Base-by-base conservation (phyloP, 805 yeast species). In the Lachancea kluyveri region DNA sequence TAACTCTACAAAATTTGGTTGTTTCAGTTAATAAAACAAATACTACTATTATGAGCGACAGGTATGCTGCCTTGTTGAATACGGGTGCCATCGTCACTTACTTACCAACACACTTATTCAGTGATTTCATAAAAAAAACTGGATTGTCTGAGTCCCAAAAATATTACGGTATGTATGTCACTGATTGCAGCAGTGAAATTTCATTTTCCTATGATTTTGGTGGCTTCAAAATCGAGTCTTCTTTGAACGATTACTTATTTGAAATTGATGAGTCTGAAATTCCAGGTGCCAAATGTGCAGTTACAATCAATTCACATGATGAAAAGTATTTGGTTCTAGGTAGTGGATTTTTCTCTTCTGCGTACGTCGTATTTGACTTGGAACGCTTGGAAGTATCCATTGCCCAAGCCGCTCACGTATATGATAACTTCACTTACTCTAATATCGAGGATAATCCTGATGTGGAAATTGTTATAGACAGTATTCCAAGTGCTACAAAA, bases 311-410 rank as follows among this genome's bases (percentile, higher is more conserved):
- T n/a, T n/a, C n/a, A n/a, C n/a, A n/a, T n/a, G n/a, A n/a, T n/a
- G n/a, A n/a, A n/a, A n/a, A n/a, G n/a, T n/a, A n/a, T n/a, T n/a
- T n/a, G n/a, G n/a, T 77, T 33, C 60, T 82, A 21, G 92, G 92
- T 8, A 87, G 79, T 49, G 68, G 71, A 27, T 71, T 81, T 48
- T 57, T 82, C 41, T 64, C 83, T 33, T 67, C 72, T 22, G 79
- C 78, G 4, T 83, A 81, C 49, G 68, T 72, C 16, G 86, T 78
- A 10, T 78, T 69, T 53, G 84, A 83, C 52, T 59, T 79, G 30
- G 84, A 77, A 18, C 68, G 67, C 44, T 54, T 52, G 28, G 65
- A 71, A 47, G 60, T 80, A 20, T 72, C 79, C 0, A 40, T 82
- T 35, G 86, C 79, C 11, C 69, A 65, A 36, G 65, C 71, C 17